Evolutionary conservation across 129 eudicot species (phyloP).

Genomic region (Centrapalus pauciflorus): DNA sequence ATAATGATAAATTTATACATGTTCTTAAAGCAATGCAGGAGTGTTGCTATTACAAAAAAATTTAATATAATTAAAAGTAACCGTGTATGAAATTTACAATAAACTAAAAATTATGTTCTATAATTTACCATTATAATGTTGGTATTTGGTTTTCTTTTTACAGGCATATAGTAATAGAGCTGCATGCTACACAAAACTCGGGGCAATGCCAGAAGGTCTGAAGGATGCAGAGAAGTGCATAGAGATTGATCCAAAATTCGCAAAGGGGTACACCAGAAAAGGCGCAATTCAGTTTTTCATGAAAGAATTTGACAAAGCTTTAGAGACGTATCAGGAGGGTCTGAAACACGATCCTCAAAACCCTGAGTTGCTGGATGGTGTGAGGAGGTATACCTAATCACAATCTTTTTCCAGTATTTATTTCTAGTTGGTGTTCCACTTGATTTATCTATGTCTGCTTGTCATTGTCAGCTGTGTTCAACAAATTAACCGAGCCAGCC

Average conservation of each 20-base stretch:
- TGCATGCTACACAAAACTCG: constrained; percentile 90
- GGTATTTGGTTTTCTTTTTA: not conserved
- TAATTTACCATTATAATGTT: not conserved
- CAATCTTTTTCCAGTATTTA: not conserved
- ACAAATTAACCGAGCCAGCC: constrained; percentile 87
- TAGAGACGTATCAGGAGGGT: constrained; percentile 90
- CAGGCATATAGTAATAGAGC: constrained; percentile 95
- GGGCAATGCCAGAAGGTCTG: constrained; percentile 91
- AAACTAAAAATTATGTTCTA: too few species aligned
- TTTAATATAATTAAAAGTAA: too few species aligned
- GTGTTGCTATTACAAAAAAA: too few species aligned
- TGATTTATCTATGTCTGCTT: not conserved
- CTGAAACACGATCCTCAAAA: constrained; percentile 80
- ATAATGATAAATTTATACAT: too few species aligned
- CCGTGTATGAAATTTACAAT: too few species aligned
- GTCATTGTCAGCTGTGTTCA: constrained; percentile 68
- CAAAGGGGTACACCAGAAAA: constrained; percentile 90
- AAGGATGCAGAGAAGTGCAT: constrained; percentile 98
- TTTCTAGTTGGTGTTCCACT: not conserved
- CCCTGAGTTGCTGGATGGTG: constrained; percentile 78
- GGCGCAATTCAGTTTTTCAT: constrained; percentile 92
- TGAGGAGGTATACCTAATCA: constrained; percentile 61
- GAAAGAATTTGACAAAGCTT: constrained; percentile 96
- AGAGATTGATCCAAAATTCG: constrained; percentile 86
- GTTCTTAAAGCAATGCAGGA: too few species aligned